Percentiles rank a stretch among this genome's conserved stretches.
Conservation (phyloP, 75 land plant species). For the Sequoiadendron giganteum region DNA sequence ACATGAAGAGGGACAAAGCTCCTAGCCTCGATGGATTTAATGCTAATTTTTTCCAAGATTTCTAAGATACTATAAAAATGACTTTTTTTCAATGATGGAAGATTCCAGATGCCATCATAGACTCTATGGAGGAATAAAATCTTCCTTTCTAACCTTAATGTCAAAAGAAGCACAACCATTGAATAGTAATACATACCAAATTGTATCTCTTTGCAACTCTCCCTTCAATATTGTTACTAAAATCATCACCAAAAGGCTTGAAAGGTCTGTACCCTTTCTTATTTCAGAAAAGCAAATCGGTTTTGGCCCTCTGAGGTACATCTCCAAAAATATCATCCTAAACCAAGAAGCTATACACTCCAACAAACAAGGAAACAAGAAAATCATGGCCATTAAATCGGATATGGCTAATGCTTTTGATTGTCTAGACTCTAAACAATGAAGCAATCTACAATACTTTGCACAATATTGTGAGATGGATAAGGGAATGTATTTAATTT, state of each 20-base stretch:
- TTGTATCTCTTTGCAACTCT: background rate
- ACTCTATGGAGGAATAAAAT: background rate
- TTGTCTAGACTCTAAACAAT: background rate
- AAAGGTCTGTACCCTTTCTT: background rate
- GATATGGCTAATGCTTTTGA: constrained; percentile 4
- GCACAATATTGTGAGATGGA: background rate
- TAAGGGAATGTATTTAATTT: background rate
- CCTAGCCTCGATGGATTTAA: background rate
- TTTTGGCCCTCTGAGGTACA: background rate
- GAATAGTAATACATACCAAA: background rate
- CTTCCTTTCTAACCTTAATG: background rate
- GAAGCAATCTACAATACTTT: no score
- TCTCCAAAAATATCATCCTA: background rate
- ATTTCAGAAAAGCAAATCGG: background rate
- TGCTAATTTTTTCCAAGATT: no score
- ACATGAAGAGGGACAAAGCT: background rate
- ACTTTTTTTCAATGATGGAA: background rate
- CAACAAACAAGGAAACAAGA: background rate
- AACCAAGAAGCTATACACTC: background rate
- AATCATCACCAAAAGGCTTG: background rate
- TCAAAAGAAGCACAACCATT: background rate
- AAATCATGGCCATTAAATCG: background rate
- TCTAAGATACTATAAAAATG: background rate
- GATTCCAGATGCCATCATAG: background rate
- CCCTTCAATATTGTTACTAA: background rate